Evolutionary conservation across 805 yeast genomes (phyloP), one percentile per base, ranked within the genome.

Genomic region (Blastobotrys mokoenaii): DNA sequence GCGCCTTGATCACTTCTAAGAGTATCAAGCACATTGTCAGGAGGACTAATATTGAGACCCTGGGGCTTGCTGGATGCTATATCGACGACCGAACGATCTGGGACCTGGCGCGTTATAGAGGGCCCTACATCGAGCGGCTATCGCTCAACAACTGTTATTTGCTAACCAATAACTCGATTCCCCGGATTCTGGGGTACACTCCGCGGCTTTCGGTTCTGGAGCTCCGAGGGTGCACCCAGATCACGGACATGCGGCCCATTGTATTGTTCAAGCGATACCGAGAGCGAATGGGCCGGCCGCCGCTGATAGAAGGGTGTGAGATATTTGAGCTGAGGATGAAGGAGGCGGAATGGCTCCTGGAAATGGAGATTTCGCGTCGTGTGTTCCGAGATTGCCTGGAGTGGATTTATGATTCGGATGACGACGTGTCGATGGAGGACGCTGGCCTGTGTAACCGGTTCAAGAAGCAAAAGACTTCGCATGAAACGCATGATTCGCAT

Each of bases 21-120:
- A 77, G 93, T 5, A 61, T 88, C 20, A 66, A 74, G 11, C 72
- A 73, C 11, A 64, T 88, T 22, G 74, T 79, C 8, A 68, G 69
- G 31, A 74, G 75, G 53, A 80, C 87, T 45, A 60, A 65, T 16
- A 69, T 82, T 39, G 69, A 71, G 38, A 87, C 96, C 0, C 67
- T 89, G 38, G 97, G 97, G 0, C 66, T 87, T 16, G 96, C 97
- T 0, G 97, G 97, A 5, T 86, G 96, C 61, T 70, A 75, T 38
- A 73, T 89, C 15, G 77, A 84, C 6, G 96, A 89, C 65, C 71
- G 77, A 37, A 71, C 84, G 3, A 67, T 89, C 12, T 86, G 95
- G 95, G 89, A 83, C 55, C 64, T 89, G 30, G 87, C 88, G 0
- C 61, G 73, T 14, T 60, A 69, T 43, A 65, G 77, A 22, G 79